Conservation (phyloP, 2,329 filamentous ascomycete species). For the Fusarium ambrosium region DNA sequence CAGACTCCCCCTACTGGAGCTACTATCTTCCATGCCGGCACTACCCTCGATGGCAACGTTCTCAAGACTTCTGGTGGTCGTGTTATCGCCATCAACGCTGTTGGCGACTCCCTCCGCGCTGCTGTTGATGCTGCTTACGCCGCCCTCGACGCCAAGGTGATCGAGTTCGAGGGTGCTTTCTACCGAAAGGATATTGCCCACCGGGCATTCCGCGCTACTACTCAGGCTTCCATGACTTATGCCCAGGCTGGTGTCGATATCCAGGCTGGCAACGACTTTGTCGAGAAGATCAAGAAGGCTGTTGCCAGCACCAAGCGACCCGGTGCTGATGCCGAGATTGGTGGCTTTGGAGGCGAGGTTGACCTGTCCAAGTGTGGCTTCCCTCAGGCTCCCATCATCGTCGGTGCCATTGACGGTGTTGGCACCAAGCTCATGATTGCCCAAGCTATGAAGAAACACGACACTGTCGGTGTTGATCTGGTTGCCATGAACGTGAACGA, state of each 20-base stretch:
- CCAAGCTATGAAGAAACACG: conserved; percentile 88
- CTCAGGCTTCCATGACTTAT: conserved; percentile 80
- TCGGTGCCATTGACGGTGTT: conserved; percentile 96
- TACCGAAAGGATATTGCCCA: conserved; percentile 94
- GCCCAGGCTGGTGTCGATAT: conserved; percentile 95
- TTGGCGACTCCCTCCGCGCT: conserved; percentile 77
- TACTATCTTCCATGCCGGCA: conserved; percentile 94
- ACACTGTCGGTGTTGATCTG: conserved; percentile 95
- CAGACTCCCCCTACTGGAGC: conserved; percentile 58
- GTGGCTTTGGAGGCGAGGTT: conserved; percentile 85
- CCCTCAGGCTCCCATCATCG: conserved; percentile 80
- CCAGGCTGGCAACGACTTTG: conserved; percentile 92
- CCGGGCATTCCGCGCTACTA: conserved; percentile 70
- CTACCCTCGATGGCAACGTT: conserved; percentile 71
- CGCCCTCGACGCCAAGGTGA: conserved; percentile 75
- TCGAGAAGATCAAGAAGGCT: conserved; percentile 89
- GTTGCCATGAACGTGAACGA: conserved; percentile 99
- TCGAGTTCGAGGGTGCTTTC: conserved; percentile 90
- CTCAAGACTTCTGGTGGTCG: conserved; percentile 87
- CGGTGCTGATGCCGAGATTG: conserved; percentile 93
- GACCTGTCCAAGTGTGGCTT: conserved; percentile 79
- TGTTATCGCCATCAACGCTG: conserved; percentile 93
- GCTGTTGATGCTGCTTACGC: conserved; percentile 91
- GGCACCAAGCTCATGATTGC: conserved; percentile 98
- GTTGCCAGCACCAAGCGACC: conserved; percentile 88